phyloP scores from a whole-genome alignment of 768 basidiomycete species.

The Pleurotus pulmonarius region DNA sequence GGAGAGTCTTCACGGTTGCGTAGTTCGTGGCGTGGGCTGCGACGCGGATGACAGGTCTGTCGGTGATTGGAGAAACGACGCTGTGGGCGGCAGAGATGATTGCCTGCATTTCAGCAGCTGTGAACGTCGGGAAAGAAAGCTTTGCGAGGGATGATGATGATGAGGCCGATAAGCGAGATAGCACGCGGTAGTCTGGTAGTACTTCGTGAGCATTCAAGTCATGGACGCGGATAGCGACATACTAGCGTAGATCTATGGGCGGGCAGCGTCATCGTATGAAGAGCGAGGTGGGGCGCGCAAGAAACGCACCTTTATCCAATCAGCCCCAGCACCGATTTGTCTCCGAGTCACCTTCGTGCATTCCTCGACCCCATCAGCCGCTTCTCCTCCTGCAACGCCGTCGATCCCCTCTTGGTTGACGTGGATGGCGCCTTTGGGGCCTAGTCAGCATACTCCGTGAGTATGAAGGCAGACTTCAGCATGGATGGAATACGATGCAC shows the following conservation, averaged over 20 bases:
- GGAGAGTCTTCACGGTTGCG: slow-evolving; percentile 28
- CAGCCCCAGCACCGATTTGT: slow-evolving; percentile 63
- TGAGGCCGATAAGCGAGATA: slow-evolving; percentile 40
- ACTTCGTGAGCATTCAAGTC: slow-evolving; percentile 9
- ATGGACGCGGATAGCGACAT: slow-evolving; percentile 11
- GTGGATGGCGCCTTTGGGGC: slow-evolving; percentile 47
- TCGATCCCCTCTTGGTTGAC: slow-evolving; percentile 50
- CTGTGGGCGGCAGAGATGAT: slow-evolving; percentile 37
- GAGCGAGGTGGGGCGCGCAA: not conserved
- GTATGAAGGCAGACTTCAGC: slow-evolving; percentile 6
- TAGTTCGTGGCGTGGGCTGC: slow-evolving; percentile 48
- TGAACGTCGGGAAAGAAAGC: slow-evolving; percentile 41
- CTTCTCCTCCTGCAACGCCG: slow-evolving; percentile 53
- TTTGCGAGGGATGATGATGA: slow-evolving; percentile 27
- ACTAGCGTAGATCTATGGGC: slow-evolving; percentile 49
- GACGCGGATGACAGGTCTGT: slow-evolving; percentile 38
- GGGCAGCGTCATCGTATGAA: not conserved
- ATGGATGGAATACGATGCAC: slow-evolving; percentile 23
- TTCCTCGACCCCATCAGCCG: slow-evolving; percentile 53
- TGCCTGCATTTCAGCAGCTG: slow-evolving; percentile 36
- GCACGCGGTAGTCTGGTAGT: slow-evolving; percentile 48
- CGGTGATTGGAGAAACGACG: slow-evolving; percentile 39
- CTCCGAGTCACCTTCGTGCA: slow-evolving; percentile 53
- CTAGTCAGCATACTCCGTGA: slow-evolving; percentile 23
- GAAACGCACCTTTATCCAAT: slow-evolving; percentile 57